Percentiles rank a stretch among this genome's conserved stretches.
phyloP scores from a whole-genome alignment of 768 basidiomycete species.

The Boletus rubescentipes region DNA sequence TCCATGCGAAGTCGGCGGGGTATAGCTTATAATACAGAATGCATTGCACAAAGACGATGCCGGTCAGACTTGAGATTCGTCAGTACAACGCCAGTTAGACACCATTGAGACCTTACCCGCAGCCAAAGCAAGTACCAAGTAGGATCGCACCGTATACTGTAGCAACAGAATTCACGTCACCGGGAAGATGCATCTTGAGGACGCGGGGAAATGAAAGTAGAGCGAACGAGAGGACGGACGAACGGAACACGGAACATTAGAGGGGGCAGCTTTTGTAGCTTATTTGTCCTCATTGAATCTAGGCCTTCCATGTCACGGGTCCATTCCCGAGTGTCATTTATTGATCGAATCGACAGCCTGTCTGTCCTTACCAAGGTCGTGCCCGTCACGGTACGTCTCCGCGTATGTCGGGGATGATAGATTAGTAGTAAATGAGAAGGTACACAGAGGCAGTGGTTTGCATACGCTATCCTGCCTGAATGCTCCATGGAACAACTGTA shows the following conservation, averaged over 20 bases:
- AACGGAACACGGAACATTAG: slow-evolving; percentile 15
- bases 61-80: slow-evolving; percentile 23
- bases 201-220: background rate
- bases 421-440: too few species aligned
- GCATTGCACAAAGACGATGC: slow-evolving; percentile 31
- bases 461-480: too few species aligned
- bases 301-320: slow-evolving; percentile 5
- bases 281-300: slow-evolving; percentile 27
- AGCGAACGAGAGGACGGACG: slow-evolving; percentile 27
- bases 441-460: too few species aligned
- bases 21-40: slow-evolving; percentile 32
- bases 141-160: slow-evolving; percentile 31
- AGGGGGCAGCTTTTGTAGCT: slow-evolving; percentile 23
- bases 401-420: too few species aligned
- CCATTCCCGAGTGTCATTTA: background rate
- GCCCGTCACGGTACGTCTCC: too few species aligned
- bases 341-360: background rate
- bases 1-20: slow-evolving; percentile 23
- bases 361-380: background rate
- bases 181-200: slow-evolving; percentile 18
- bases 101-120: slow-evolving; percentile 18
- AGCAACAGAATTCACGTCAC: slow-evolving; percentile 29
- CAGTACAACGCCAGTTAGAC: background rate
- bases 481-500: too few species aligned
- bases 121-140: slow-evolving; percentile 29